Base-by-base conservation (phyloP, 148 eudicot genomes). In the Cornus florida region DNA sequence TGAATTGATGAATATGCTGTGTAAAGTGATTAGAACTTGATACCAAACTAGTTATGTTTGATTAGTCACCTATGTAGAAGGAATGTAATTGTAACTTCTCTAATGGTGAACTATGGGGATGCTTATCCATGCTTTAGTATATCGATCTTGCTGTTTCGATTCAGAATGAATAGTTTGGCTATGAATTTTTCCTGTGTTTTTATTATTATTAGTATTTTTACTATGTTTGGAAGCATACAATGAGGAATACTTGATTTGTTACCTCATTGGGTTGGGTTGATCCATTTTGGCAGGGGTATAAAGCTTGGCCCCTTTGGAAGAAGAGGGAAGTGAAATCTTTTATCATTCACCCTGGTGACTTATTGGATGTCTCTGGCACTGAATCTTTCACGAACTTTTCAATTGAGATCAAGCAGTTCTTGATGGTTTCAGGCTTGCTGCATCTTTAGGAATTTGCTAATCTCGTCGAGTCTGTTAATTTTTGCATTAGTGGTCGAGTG, bases 241-340 rank as follows among this genome's bases (percentile, higher is more conserved):
- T 70, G 6, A 19, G 19, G 20, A 66, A 57, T 23, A 66, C 23
- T 66, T 76, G 9, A 68, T 57, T 1, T 72, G 32, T 71, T 72
- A 76, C 69, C 83, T 82, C 76, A 76, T 79, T 82, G 75, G 75
- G 78, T 56, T 75, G 78, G 73, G 80, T 79, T 79, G 82, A 75
- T 75, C 59, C 73, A 70, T 81, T 85, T 85, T 85, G 87, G 75
- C 87, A 82, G 87, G 80, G 78, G 82, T 75, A 28, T 79, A 67
- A 76, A 82, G 82, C 71, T 74, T 81, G 82, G 67, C 77, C 75
- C 78, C 69, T 77, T 62, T 16, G 75, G 80, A 73, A 79, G 78
- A 76, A 28, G n/a, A 3, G 67, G 66, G 41, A 76, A 17, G 39
- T 76, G 71, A 76, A 76, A 66, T 31, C 59, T 39, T 75, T 35